phyloP scores from a whole-genome alignment of 176 grass and related monocot genomes.

The Lolium perenne region DNA sequence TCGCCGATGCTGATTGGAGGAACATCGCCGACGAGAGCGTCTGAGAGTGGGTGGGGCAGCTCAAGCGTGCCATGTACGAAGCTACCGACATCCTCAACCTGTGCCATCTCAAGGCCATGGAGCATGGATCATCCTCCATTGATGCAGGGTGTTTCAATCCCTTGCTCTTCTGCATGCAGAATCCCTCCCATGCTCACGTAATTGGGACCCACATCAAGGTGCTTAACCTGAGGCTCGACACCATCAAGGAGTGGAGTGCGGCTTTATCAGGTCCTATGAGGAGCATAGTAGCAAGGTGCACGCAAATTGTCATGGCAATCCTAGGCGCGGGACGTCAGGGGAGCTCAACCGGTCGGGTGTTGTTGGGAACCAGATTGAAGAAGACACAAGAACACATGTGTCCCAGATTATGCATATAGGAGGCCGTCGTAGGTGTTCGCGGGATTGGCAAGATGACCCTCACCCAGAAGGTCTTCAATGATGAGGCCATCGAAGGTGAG shows the following conservation, averaged over 20 bases:
- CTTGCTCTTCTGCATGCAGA: not conserved
- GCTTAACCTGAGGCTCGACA: not conserved
- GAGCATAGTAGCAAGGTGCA: not conserved
- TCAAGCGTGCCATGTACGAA: not conserved
- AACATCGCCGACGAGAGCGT: not conserved
- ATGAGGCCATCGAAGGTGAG: not conserved
- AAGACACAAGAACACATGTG: not conserved
- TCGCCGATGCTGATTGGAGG: not conserved
- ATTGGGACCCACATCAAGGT: not conserved
- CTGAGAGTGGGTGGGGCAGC: not conserved
- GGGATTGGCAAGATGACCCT: not conserved
- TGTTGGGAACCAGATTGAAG: not conserved
- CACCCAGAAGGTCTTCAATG: not conserved
- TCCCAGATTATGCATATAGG: not conserved
- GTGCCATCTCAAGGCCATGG: slow-evolving; percentile 3
- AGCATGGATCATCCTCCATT: not conserved
- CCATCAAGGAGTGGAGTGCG: not conserved
- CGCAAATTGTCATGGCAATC: not conserved
- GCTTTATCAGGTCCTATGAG: not conserved
- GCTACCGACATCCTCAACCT: not conserved
- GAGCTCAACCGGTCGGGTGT: not conserved
- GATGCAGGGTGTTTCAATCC: not conserved
- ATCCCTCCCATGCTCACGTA: not conserved
- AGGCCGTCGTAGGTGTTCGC: not conserved
- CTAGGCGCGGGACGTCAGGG: not conserved